Conservation (phyloP, 176 grass and related monocot genomes). For the Oryza glumipatula region DNA sequence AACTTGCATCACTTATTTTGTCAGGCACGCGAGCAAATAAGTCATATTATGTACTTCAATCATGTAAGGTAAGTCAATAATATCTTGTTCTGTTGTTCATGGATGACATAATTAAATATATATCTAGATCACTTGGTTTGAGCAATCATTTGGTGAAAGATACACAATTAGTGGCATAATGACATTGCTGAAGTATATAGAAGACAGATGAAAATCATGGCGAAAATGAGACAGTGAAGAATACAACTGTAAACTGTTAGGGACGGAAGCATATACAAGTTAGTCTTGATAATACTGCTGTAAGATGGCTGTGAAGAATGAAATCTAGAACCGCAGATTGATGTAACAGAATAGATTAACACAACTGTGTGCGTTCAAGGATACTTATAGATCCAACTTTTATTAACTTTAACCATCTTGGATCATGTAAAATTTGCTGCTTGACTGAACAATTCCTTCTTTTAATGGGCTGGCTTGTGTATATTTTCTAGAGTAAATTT, state of each 20-base stretch:
- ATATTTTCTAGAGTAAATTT: neutral
- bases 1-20: constrained; percentile 2
- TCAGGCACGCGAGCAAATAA: neutral
- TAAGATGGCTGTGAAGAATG: neutral
- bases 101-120: neutral
- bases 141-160: neutral
- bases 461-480: neutral
- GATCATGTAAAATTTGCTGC: neutral
- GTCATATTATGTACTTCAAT: constrained; percentile 3
- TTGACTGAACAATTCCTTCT: neutral
- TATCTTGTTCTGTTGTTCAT: neutral
- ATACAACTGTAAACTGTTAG: neutral
- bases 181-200: neutral
- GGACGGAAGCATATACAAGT: neutral
- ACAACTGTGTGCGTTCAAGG: neutral
- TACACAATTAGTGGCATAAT: neutral
- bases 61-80: neutral
- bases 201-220: neutral
- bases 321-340: neutral
- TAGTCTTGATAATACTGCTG: neutral
- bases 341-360: neutral
- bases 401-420: too few species aligned
- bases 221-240: neutral
- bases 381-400: too few species aligned
- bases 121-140: neutral